phyloP scores from a whole-genome alignment of 2,329 filamentous ascomycete species.

The Hypoxylon sp. region DNA sequence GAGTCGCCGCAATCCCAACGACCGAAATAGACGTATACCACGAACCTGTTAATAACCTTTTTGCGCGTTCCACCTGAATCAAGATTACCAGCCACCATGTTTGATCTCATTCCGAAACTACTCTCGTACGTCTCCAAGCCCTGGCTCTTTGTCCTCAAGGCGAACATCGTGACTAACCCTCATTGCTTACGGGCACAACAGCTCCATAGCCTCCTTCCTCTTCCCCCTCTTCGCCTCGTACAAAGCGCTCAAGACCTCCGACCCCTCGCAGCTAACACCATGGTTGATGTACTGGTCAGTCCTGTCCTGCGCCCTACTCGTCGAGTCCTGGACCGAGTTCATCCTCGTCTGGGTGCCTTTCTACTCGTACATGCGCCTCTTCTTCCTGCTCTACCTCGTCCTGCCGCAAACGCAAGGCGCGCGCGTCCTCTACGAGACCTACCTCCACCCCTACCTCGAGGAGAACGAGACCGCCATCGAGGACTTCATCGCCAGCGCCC shows the following conservation, averaged over 20 bases:
- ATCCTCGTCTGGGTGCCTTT: constrained; percentile 93
- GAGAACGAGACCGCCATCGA: constrained; percentile 93
- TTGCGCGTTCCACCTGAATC: constrained; percentile 1
- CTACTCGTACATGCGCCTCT: constrained; percentile 90
- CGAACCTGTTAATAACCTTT: constrained; percentile 1
- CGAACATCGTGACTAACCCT: constrained; percentile 27
- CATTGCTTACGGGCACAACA: constrained; percentile 55
- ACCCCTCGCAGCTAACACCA: constrained; percentile 90
- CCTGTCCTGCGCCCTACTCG: constrained; percentile 82
- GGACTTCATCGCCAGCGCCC: constrained; percentile 84
- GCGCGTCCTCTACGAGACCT: constrained; percentile 84
- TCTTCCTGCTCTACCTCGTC: constrained; percentile 92
- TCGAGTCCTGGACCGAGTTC: constrained; percentile 90
- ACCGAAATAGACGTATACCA: constrained; percentile 7
- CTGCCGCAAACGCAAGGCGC: constrained; percentile 98
- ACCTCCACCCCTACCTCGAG: constrained; percentile 89
- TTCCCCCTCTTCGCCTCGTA: constrained; percentile 98
- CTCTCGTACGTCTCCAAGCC: constrained; percentile 69
- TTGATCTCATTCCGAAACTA: constrained; percentile 75
- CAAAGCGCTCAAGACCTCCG: constrained; percentile 94
- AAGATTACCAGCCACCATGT: constrained; percentile 62
- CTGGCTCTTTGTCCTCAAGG: not conserved
- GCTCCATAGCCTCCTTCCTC: constrained; percentile 88
- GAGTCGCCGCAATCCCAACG: constrained; percentile 14
- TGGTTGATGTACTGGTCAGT: constrained; percentile 99